Percentiles rank a stretch among this genome's conserved stretches.
Evolutionary conservation across 345 rosid genomes (phyloP).

Genomic region (Viola odorata): DNA sequence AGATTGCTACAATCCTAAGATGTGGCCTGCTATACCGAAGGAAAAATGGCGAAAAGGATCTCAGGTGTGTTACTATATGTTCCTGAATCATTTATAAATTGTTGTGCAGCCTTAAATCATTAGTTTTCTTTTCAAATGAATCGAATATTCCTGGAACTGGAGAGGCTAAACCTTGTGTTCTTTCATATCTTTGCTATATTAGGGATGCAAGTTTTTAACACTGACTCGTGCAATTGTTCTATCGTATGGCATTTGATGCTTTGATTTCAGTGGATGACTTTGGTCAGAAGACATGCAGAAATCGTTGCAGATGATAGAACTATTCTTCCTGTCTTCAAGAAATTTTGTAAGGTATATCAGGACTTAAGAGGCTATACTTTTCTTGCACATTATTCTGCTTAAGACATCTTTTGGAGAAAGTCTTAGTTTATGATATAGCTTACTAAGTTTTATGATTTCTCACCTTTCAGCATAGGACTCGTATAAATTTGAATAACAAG

Average conservation of each 20-base stretch:
- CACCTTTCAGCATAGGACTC: not conserved
- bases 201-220: no score
- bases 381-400: not conserved
- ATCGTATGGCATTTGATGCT: not conserved
- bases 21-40: constrained; percentile 19
- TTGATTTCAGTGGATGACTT: constrained; percentile 22
- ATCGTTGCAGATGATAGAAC: constrained; percentile 15
- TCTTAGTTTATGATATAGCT: not conserved
- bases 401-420: not conserved
- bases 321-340: constrained; percentile 17
- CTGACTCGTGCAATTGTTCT: not conserved
- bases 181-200: no score
- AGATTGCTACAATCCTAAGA: constrained; percentile 18
- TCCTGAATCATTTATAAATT: not conserved
- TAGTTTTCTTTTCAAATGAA: no score
- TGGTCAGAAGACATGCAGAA: constrained; percentile 25
- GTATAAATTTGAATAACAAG: not conserved
- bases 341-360: constrained; percentile 23
- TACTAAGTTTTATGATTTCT: not conserved
- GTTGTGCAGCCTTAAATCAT: no score
- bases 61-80: constrained; percentile 10
- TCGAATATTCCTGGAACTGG: no score
- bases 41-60: constrained; percentile 31
- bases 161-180: no score
- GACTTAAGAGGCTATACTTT: not conserved